Evolutionary conservation across 257 asterid species (phyloP).

Genomic region (Ehretia macrophylla): DNA sequence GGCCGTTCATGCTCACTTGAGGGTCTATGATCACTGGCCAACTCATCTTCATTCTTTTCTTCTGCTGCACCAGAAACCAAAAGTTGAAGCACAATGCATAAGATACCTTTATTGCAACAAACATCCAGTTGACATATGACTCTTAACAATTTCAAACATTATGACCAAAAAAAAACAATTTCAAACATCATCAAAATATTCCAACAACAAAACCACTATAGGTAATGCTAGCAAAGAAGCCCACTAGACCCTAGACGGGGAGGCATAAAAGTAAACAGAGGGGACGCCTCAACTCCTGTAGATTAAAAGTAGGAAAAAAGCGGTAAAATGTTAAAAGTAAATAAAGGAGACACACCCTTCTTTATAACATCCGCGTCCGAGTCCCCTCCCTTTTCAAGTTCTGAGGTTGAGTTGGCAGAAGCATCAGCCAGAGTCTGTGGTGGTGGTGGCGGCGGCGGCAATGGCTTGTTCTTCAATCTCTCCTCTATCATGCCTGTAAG

Average conservation of each 20-base stretch:
- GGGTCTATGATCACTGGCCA: conserved; percentile 62
- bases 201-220: too few relatives aligned
- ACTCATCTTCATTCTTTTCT: conserved; percentile 67
- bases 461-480: conserved; percentile 78
- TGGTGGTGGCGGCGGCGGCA: conserved; percentile 84
- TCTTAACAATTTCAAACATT: too few relatives aligned
- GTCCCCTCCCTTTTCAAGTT: conserved; percentile 66
- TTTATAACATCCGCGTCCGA: conserved; percentile 47
- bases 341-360: conserved; percentile 31
- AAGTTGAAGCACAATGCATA: too few relatives aligned
- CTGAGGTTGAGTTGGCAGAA: conserved; percentile 49
- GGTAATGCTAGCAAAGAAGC: too few relatives aligned
- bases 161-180: too few relatives aligned
- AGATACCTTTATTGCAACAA: too few relatives aligned
- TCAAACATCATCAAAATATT: too few relatives aligned
- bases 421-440: conserved; percentile 44
- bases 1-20: conserved; percentile 60
- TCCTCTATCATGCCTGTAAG: conserved; percentile 77
- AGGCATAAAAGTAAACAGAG: too few relatives aligned
- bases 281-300: background rate
- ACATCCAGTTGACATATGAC: too few relatives aligned
- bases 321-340: conserved; percentile 1
- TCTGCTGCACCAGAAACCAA: conserved; percentile 20
- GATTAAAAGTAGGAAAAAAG: background rate
- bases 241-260: too few relatives aligned